A percentile compares a stretch with the other conserved stretches of the same genome.
Evolutionary conservation across 345 rosid genomes (phyloP).

Genomic region (Syzygium grande): DNA sequence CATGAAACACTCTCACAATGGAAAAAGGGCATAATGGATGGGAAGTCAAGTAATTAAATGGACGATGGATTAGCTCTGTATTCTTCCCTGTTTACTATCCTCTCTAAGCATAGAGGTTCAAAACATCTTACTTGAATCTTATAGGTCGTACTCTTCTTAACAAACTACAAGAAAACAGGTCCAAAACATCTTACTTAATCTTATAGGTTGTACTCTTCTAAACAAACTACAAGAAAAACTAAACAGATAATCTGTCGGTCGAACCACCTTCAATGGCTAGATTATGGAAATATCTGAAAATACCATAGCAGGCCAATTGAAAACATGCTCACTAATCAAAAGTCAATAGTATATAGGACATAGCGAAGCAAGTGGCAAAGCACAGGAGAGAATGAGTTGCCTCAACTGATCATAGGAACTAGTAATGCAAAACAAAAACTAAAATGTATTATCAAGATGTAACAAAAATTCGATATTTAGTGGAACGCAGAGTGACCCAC

Average conservation of each 20-base stretch:
- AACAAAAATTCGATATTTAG: background rate
- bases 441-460: background rate
- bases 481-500: slow-evolving; percentile 17
- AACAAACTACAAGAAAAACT: background rate
- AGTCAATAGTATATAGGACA: background rate
- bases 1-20: background rate
- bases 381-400: background rate
- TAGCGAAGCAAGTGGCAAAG: background rate
- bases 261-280: background rate
- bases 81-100: background rate
- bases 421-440: background rate
- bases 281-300: background rate
- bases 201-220: background rate
- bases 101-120: background rate
- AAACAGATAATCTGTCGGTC: background rate
- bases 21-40: background rate
- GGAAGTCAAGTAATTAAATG: background rate
- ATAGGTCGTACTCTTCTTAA: background rate
- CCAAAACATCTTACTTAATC: background rate
- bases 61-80: background rate
- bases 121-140: background rate
- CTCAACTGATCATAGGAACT: background rate
- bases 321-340: background rate
- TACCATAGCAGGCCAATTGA: background rate
- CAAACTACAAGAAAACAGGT: background rate